Evolutionary conservation across 2,329 filamentous ascomycete genomes (phyloP), one percentile per base, ranked within the genome.

Genomic region (Pestalotiopsis sp.): DNA sequence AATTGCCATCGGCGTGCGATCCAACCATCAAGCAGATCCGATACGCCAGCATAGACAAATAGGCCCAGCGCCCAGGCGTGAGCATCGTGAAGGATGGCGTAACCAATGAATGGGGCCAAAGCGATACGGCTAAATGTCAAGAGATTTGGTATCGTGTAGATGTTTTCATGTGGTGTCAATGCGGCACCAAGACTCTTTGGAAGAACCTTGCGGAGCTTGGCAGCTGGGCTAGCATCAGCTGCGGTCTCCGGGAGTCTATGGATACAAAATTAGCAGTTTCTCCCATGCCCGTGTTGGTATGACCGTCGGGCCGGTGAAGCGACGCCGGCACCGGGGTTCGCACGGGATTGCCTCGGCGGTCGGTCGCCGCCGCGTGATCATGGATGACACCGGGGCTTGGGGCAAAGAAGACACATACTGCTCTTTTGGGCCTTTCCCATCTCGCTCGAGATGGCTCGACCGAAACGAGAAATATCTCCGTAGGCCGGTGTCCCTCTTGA

Each of bases 61-160:
- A 99, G 85, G 1, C 89, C 89, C 7, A 98, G 84, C 0, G 96
- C 94, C 81, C 89, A 90, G 39, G 87, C 85, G 77, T 97, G 91
- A 57, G 94, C 87, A 76, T 96, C 91, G 73, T 97, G 88, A 2
- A 98, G 85, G 68, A 99, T 91, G 24, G 96, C 88, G 78, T 97
- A 98, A 67, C 95, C 96, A 60, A 98, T 89, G 38, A 92, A 84
- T 0, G 96, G 96, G 0, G 96, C 93, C 1, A 93, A 91, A 64
- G 93, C 78, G 52, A 99, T 88, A 2, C 96, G 92, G 2, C 94
- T 93, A 72, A 95, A 90, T 1, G 96, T 99, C 65, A 99, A 86
- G 70, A 97, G 85, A 78, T 99, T 99, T 55, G 96, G 96, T n/a
- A 99, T 77, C 44, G 94, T 99, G 83, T 97, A 98, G 76, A 99